phyloP scores from a whole-genome alignment of 768 basidiomycete genomes.

The Serendipita sp. region DNA sequence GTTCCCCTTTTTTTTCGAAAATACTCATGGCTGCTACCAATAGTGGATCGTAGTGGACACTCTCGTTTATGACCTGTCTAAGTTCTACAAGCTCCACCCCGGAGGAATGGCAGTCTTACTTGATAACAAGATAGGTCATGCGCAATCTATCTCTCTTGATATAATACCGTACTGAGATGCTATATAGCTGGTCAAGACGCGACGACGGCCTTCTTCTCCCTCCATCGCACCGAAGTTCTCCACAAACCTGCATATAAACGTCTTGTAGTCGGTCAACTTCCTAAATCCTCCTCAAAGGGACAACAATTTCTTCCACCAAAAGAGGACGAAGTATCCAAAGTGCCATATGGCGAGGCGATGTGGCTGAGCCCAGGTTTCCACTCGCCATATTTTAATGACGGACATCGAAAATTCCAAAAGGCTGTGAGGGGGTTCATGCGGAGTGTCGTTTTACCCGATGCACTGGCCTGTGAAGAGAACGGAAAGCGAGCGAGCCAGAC shows the following conservation, averaged over 20 bases:
- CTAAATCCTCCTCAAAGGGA: constrained; percentile 19
- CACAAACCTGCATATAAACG: constrained; percentile 54
- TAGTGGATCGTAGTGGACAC: constrained; percentile 74
- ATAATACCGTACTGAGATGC: not conserved
- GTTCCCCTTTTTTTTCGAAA: not conserved
- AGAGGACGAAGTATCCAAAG: constrained; percentile 49
- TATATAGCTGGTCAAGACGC: constrained; percentile 50
- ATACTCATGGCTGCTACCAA: not conserved
- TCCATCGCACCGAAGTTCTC: constrained; percentile 73
- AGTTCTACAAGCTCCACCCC: constrained; percentile 72
- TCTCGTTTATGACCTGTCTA: constrained; percentile 66
- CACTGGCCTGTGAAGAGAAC: constrained; percentile 61
- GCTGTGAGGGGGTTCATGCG: constrained; percentile 62
- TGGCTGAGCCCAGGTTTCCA: constrained; percentile 57
- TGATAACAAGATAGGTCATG: constrained; percentile 46
- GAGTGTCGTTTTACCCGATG: constrained; percentile 60
- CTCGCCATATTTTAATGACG: constrained; percentile 62
- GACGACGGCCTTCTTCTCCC: constrained; percentile 67
- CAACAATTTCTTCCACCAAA: constrained; percentile 20
- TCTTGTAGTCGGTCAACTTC: constrained; percentile 47
- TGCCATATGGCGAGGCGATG: constrained; percentile 76
- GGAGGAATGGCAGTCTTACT: constrained; percentile 63
- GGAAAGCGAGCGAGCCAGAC: constrained; percentile 76
- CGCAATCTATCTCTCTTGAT: not conserved
- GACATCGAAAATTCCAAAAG: constrained; percentile 58